A percentile compares a stretch with the other conserved stretches of the same genome.
These are phyloP conservation scores for Deuterostichococcus epilithicus DNA, from an alignment of 139 green algal genomes.

Conservation along the genomic window DNA sequence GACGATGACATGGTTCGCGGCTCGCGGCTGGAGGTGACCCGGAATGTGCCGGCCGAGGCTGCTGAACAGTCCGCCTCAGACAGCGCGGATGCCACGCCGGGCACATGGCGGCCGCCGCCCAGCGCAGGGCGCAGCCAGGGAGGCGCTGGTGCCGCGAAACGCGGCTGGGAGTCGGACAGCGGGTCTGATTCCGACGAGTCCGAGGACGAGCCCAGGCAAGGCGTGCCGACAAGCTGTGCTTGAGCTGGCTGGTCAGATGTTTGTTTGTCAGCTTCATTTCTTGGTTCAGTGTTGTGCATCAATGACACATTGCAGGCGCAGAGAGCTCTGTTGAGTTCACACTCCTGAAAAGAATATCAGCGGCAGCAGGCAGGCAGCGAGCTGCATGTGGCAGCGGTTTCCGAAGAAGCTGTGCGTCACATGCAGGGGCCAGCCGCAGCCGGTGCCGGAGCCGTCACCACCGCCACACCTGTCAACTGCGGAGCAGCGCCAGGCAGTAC, in stretches of 20 bases:
- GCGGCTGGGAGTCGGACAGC: no score
- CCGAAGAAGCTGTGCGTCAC: no score
- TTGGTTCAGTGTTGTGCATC: no score
- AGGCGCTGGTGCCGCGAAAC: no score
- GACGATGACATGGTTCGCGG: constrained; percentile 5
- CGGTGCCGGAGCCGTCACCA: background rate
- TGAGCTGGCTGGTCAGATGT: no score
- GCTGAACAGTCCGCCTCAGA: background rate
- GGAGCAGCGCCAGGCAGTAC: constrained; percentile 1
- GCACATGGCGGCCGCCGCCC: background rate
- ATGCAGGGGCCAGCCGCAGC: background rate
- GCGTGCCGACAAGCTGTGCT: no score
- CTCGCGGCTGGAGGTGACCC: background rate
- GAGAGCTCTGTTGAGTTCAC: background rate
- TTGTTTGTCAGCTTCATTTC: no score
- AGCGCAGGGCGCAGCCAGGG: constrained; percentile 4
- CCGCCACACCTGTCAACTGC: background rate
- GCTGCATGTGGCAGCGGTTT: no score
- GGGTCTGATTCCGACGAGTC: no score
- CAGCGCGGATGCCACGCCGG: background rate
- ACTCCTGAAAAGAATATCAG: background rate
- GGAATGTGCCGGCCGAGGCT: background rate
- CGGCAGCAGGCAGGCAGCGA: background rate
- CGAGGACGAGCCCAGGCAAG: no score
- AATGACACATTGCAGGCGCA: background rate